Conservation (phyloP, 2,329 filamentous ascomycete species). For the Ramichloridium luteum region DNA sequence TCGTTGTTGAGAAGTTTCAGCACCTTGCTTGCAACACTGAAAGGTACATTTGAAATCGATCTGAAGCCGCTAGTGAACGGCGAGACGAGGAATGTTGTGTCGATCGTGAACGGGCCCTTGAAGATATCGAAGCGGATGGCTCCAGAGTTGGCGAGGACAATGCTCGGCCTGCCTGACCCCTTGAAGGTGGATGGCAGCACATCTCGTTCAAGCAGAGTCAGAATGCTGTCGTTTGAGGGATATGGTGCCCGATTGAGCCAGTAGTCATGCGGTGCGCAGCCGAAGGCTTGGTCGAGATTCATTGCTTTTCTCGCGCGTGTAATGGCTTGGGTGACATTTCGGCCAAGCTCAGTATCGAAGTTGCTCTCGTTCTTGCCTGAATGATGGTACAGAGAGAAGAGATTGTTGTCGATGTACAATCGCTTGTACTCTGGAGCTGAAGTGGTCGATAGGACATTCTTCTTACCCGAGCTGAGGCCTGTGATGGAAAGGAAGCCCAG, state of each 20-base stretch:
- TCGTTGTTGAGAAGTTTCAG: slow-evolving; percentile 46
- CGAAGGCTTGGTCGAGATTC: slow-evolving; percentile 59
- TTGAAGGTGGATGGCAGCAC: slow-evolving; percentile 50
- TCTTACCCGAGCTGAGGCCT: slow-evolving; percentile 41
- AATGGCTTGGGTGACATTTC: slow-evolving; percentile 60
- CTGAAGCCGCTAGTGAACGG: slow-evolving; percentile 74
- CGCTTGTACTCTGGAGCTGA: slow-evolving; percentile 52
- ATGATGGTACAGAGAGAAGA: slow-evolving; percentile 73
- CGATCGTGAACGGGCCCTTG: slow-evolving; percentile 77
- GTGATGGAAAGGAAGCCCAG: slow-evolving; percentile 85
- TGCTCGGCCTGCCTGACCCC: slow-evolving; percentile 38
- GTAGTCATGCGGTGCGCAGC: slow-evolving; percentile 69
- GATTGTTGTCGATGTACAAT: slow-evolving; percentile 87
- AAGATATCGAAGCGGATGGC: slow-evolving; percentile 93
- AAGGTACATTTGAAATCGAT: slow-evolving; percentile 71
- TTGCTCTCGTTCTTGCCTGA: slow-evolving; percentile 57
- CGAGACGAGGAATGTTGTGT: slow-evolving; percentile 74
- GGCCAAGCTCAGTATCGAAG: slow-evolving; percentile 66
- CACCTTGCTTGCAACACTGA: slow-evolving; percentile 58
- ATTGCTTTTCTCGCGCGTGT: slow-evolving; percentile 55
- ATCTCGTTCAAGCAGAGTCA: slow-evolving; percentile 63
- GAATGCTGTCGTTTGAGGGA: slow-evolving; percentile 61
- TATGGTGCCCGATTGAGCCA: slow-evolving; percentile 76
- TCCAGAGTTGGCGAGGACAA: slow-evolving; percentile 79
- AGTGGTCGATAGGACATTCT: slow-evolving; percentile 20